A percentile compares a stretch with the other conserved stretches of the same genome.
Evolutionary conservation across 1,139 yeast species (phyloP).

Genomic region (Geotrichum carabidarum): DNA sequence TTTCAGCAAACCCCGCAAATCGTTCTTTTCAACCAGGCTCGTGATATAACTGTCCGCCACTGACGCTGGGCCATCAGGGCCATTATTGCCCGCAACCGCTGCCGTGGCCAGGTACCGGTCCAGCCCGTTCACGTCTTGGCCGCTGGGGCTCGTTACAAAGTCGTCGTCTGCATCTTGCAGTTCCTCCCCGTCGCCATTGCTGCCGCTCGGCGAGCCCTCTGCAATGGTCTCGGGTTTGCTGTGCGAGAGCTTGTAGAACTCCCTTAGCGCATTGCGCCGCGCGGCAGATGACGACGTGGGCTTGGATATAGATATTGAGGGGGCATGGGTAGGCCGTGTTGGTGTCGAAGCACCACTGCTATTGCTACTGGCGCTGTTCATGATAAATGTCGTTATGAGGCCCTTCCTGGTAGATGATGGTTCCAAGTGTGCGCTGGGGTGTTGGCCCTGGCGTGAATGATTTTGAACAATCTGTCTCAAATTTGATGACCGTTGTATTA

Average conservation of each 20-base stretch:
- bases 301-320: not conserved
- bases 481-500: too few relatives aligned
- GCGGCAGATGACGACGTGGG: conserved; percentile 24
- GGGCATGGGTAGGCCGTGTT: too few relatives aligned
- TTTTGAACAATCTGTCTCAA: too few relatives aligned
- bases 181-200: not conserved
- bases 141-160: not conserved
- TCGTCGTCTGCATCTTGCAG: not conserved
- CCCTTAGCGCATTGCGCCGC: conserved; percentile 39
- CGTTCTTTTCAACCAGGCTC: conserved; percentile 27
- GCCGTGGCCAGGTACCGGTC: not conserved
- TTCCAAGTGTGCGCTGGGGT: too few relatives aligned
- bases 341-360: too few relatives aligned
- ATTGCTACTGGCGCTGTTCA: too few relatives aligned
- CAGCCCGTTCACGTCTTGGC: conserved; percentile 12
- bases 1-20: conserved; percentile 31
- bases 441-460: too few relatives aligned
- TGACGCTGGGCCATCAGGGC: conserved; percentile 12
- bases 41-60: conserved; percentile 27
- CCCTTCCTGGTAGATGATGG: too few relatives aligned
- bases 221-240: conserved; percentile 4
- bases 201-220: not conserved
- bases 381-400: too few relatives aligned
- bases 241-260: conserved; percentile 38
- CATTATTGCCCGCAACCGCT: conserved; percentile 7